Conservation (phyloP, 768 basidiomycete genomes). For the Tricholomella constricta region DNA sequence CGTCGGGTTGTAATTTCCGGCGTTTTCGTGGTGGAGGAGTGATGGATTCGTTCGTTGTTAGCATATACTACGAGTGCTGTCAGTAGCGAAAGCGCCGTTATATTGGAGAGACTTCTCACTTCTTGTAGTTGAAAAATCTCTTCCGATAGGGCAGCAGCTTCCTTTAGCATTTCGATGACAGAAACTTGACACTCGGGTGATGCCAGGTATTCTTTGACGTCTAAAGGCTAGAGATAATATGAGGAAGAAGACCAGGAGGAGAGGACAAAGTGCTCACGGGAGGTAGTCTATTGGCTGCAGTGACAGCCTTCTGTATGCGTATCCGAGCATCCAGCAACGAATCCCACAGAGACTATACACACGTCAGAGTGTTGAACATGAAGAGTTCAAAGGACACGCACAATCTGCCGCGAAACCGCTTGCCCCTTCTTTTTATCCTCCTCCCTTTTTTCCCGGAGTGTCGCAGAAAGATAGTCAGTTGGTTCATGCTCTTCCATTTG, state of each 20-base stretch:
- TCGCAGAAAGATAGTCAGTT: constrained; percentile 48
- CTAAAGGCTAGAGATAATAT: constrained; percentile 29
- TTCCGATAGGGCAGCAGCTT: constrained; percentile 61
- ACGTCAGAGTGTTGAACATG: constrained; percentile 1
- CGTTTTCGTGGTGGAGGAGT: constrained; percentile 59
- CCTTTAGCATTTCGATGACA: constrained; percentile 55
- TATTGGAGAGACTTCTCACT: constrained; percentile 35
- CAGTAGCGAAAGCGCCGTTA: not conserved
- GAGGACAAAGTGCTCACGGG: constrained; percentile 40
- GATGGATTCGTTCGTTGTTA: constrained; percentile 49
- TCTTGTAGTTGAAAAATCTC: constrained; percentile 72
- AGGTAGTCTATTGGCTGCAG: constrained; percentile 67
- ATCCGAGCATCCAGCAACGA: constrained; percentile 88
- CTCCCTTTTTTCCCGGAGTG: constrained; percentile 60
- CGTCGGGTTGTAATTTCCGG: constrained; percentile 40
- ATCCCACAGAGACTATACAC: constrained; percentile 77
- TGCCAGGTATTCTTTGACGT: constrained; percentile 38
- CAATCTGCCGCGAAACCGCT: constrained; percentile 83
- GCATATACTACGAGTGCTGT: constrained; percentile 37
- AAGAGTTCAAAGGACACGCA: constrained; percentile 36
- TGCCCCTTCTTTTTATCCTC: constrained; percentile 81
- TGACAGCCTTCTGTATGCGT: constrained; percentile 79
- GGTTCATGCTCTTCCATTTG: constrained; percentile 16
- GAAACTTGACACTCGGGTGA: constrained; percentile 45
- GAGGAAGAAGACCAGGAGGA: not conserved